Conservation (phyloP, 768 basidiomycete genomes). For the Tricholoma matsutake region DNA sequence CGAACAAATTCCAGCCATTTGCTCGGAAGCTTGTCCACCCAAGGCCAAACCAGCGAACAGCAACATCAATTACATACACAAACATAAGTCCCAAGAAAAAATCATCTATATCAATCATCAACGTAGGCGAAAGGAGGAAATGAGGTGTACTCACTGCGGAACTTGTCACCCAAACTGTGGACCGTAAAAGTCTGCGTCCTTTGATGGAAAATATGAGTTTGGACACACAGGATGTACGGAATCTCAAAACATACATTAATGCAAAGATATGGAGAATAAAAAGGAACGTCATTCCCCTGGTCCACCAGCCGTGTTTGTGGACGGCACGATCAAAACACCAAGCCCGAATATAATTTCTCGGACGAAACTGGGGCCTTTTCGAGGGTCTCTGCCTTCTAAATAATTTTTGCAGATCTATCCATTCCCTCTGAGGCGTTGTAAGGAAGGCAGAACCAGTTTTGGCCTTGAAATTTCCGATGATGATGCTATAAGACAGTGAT, state of each 20-base stretch:
- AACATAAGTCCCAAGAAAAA: constrained; percentile 74
- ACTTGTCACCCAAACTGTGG: constrained; percentile 42
- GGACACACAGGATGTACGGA: background rate
- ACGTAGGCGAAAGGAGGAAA: background rate
- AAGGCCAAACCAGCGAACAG: constrained; percentile 77
- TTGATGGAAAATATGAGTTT: constrained; percentile 6
- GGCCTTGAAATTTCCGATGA: constrained; percentile 89
- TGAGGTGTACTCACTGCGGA: constrained; percentile 51
- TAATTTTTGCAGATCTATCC: constrained; percentile 90
- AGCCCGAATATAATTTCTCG: constrained; percentile 49
- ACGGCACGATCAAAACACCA: constrained; percentile 96
- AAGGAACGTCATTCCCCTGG: constrained; percentile 69
- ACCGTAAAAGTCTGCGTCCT: constrained; percentile 81
- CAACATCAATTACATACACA: constrained; percentile 74
- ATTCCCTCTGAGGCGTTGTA: constrained; percentile 85
- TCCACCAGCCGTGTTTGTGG: constrained; percentile 93
- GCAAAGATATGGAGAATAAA: constrained; percentile 81
- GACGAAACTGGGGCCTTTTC: constrained; percentile 66
- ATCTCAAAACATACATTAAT: constrained; percentile 59
- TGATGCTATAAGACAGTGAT: constrained; percentile 57
- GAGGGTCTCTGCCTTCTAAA: constrained; percentile 86
- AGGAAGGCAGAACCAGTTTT: constrained; percentile 85
- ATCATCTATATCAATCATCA: constrained; percentile 45
- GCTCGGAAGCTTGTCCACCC: constrained; percentile 82
- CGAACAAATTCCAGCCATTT: constrained; percentile 95